phyloP scores from a whole-genome alignment of 176 grass and related monocot species.

The Raddia guianensis region DNA sequence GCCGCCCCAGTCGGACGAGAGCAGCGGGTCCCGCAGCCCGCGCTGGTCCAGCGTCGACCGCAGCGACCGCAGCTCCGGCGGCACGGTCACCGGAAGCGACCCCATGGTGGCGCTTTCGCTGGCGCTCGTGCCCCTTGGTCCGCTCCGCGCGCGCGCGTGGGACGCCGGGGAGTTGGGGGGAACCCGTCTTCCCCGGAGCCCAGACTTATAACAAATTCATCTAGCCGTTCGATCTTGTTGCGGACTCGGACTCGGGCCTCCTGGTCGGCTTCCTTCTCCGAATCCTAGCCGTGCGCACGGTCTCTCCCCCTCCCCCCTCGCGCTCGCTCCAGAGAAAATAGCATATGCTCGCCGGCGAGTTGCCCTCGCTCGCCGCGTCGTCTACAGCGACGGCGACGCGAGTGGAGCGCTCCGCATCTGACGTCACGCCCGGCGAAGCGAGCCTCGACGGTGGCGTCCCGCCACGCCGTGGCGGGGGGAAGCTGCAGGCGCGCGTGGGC shows the following conservation, averaged over 20 bases:
- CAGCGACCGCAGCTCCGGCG: slow-evolving; percentile 44
- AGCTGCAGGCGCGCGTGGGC: not conserved
- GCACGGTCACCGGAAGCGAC: slow-evolving; percentile 31
- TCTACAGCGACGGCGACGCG: slow-evolving; percentile 8
- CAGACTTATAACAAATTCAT: not conserved
- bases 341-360: not conserved
- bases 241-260: not conserved
- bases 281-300: slow-evolving; percentile 6
- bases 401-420: not conserved
- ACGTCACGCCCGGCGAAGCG: not conserved
- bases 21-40: slow-evolving; percentile 44
- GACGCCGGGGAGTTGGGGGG: not conserved
- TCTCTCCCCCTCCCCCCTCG: not conserved
- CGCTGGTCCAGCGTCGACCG: slow-evolving; percentile 44
- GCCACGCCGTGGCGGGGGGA: not conserved
- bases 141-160: not conserved
- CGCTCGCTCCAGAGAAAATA: not conserved
- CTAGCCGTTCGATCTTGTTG: not conserved
- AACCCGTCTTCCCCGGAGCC: slow-evolving; percentile 21
- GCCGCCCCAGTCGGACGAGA: slow-evolving; percentile 40
- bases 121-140: not conserved
- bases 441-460: not conserved
- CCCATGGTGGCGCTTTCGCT: slow-evolving; percentile 27
- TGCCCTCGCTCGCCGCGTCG: not conserved
- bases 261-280: not conserved